phyloP scores from a whole-genome alignment of 805 yeast genomes.

The Wickerhamiella musiphila region DNA sequence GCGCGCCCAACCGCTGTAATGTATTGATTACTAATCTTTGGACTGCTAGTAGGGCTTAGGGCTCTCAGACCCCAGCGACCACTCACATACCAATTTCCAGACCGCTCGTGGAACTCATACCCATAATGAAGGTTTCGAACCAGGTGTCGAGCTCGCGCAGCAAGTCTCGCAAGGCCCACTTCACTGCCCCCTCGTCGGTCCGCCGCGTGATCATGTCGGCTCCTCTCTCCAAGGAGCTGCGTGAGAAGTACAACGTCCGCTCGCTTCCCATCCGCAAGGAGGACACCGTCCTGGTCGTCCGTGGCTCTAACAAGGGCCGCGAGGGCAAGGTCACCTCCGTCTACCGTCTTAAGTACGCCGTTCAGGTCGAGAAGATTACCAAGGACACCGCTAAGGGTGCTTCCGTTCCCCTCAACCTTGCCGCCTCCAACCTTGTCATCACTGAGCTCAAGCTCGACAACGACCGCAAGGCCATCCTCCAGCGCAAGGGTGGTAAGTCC shows the following conservation, averaged over 20 bases:
- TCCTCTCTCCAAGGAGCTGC: conserved; percentile 97
- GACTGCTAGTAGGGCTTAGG: conserved; percentile 1
- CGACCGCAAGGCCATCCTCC: conserved; percentile 95
- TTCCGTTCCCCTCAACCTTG: conserved; percentile 89
- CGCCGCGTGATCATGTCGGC: conserved; percentile 94
- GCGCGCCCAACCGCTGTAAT: too few relatives aligned
- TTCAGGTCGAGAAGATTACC: conserved; percentile 93
- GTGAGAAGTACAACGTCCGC: conserved; percentile 90
- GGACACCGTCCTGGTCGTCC: conserved; percentile 86
- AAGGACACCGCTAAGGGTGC: conserved; percentile 98
- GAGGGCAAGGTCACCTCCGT: conserved; percentile 97
- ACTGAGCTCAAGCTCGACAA: conserved; percentile 96
- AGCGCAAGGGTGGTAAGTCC: conserved; percentile 94
- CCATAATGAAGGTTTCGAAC: conserved; percentile 17
- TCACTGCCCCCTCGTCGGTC: conserved; percentile 90
- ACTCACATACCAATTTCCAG: conserved; percentile 1
- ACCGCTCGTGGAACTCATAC: neutral
- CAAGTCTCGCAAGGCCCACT: conserved; percentile 99
- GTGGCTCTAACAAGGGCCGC: conserved; percentile 99
- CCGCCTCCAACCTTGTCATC: conserved; percentile 97
- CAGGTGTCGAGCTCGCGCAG: conserved; percentile 98
- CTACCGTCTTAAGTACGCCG: conserved; percentile 95
- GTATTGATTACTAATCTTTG: too few relatives aligned
- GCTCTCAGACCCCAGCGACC: conserved; percentile 1
- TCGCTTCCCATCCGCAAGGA: conserved; percentile 96